A percentile compares a stretch with the other conserved stretches of the same genome.
Conservation (phyloP, 306 rosid species). For the Hippophae rhamnoides region DNA sequence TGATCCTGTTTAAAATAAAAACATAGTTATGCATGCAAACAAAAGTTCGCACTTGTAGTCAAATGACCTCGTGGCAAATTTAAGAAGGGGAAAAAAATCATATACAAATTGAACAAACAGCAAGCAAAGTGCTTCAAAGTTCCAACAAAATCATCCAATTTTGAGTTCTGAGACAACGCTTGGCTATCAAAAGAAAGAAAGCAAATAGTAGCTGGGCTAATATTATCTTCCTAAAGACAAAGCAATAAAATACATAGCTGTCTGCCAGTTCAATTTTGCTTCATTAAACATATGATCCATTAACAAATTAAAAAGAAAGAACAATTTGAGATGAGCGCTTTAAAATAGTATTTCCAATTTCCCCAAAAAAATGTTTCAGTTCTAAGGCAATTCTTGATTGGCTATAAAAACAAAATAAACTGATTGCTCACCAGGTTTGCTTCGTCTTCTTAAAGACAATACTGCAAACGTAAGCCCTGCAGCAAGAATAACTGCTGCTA, state of each 20-base stretch:
- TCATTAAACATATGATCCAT: slow-evolving; percentile 1
- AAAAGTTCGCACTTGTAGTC: no score
- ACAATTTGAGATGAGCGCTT: not conserved
- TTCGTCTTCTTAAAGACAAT: slow-evolving; percentile 48
- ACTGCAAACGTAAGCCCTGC: slow-evolving; percentile 65
- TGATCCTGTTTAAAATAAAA: slow-evolving; percentile 35
- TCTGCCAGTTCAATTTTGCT: slow-evolving; percentile 12
- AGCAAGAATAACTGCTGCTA: slow-evolving; percentile 67
- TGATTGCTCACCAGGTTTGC: slow-evolving; percentile 45
- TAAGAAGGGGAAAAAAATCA: no score
- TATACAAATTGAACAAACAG: no score
- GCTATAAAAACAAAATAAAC: not conserved
- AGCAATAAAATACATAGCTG: not conserved
- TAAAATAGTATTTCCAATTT: not conserved
- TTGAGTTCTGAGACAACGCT: no score
- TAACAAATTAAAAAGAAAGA: not conserved
- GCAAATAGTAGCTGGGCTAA: no score
- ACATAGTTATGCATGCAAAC: slow-evolving; percentile 1
- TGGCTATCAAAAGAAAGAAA: no score
- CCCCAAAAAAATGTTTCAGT: not conserved
- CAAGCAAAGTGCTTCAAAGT: no score
- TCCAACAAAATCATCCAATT: no score
- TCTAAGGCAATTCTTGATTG: not conserved
- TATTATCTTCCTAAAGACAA: no score
- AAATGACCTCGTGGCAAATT: no score